Base-by-base conservation (phyloP, 148 eudicot species). In the Rhododendron henanense region DNA sequence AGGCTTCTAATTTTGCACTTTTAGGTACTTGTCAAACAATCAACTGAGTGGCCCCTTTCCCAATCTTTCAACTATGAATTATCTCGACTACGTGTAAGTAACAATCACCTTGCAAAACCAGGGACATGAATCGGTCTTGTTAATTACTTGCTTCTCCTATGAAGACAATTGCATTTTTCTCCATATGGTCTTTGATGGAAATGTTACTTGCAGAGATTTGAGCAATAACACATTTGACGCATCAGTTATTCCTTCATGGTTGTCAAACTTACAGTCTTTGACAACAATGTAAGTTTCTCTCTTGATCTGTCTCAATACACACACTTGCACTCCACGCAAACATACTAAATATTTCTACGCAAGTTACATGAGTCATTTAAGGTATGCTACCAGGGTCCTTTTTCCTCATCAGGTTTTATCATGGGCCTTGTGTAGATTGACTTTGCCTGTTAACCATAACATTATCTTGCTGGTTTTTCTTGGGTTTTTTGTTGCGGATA, bases 1-100 rank as follows among this genome's bases (percentile, higher is more conserved):
- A 61, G n/a, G 18, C 79, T 81, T 84, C 50, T 81, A 35, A 74
- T 61, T 69, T 63, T 83, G 25, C 51, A 53, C 47, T 86, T 82
- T 79, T 91, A 94, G 98, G 91, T 85, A 50, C 84, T 44, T 96
- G 89, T 94, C 95, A 28, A 90, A 93, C 88, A 96, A 94, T 82
- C 83, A 84, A 81, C 84, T 94, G 86, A 87, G 86, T 10, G 95
- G 98, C 80, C 86, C 93, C 47, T 25, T 94, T 13, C 96, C 98
- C 41, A 85, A 92, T 86, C 92, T 94, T 65, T 85, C 92, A 14
- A 33, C 75, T 69, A 78, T 87, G 88, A 51, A 15, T 37, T 65
- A 0, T 69, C 88, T 87, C 55, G 9, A 10, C 74, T 65, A 78
- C 14, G n/a, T 87, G 88, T 87, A 87, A 84, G 88, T 83, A 57